Base-by-base conservation (phyloP, 768 basidiomycete species). In the Mycena galericulata region DNA sequence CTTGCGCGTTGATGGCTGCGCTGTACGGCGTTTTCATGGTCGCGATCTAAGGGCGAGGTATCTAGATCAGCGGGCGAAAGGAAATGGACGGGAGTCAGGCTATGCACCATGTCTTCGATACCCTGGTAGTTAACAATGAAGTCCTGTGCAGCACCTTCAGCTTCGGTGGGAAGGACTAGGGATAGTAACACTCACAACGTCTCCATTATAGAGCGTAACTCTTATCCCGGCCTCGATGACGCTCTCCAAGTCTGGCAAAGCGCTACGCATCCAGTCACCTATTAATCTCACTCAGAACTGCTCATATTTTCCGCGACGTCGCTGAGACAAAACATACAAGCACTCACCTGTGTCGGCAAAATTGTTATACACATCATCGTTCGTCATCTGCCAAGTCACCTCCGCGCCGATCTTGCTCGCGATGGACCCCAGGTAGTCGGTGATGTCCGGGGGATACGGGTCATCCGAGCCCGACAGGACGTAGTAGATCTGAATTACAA, bases 141-240 rank as follows among this genome's bases (percentile, higher is more conserved):
- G 3, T 40, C 58, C 34, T 49, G 29, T 36, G 46, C 10, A 36
- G 45, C 22, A 41, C 29, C 12, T 41, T 63, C 86, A 7, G 84
- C 82, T 75, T 88, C 87, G 18, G 87, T 82, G 11, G 87, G 87
- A 36, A 87, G 73, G 88, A 88, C 63, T 83, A 5, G 14, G 72
- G 65, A 87, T 85, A n/a, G n/a, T n/a, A 70, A 81, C 86, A 73
- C 88, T 85, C 30, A 64, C 62, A 15, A 87, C 89, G 71, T 89
- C 88, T 34, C 89, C 88, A 60, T 84, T 86, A 69, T 82, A 89
- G 24, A 89, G 4, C 30, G 26, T 29, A 24, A 51, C 71, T 56
- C 83, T 40, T 36, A 87, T 86, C 12, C 89, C 89, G 53, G 88
- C 81, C 62, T 89, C 82, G 70, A 90, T 87, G 15, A 90, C 87